phyloP scores from a whole-genome alignment of 2,329 filamentous ascomycete genomes.

The Colletotrichum limetticola region DNA sequence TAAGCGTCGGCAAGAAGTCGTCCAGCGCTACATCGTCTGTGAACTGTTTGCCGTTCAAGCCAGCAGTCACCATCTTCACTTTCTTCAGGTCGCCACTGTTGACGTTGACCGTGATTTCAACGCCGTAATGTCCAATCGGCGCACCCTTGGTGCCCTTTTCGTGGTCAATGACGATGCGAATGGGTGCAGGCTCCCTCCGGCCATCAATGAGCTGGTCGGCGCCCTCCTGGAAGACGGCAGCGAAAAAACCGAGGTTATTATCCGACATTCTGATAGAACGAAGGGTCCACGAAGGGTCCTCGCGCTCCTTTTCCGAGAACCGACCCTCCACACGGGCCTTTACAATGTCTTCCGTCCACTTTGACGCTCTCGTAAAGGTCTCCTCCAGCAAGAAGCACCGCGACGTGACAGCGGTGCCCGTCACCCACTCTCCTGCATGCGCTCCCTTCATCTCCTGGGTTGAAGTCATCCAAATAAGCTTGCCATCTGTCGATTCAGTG shows the following conservation, averaged over 20 bases:
- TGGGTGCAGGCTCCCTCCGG: slow-evolving; percentile 73
- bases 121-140: slow-evolving; percentile 73
- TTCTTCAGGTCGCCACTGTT: slow-evolving; percentile 62
- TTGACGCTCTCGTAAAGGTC: slow-evolving; percentile 77
- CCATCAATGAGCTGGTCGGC: slow-evolving; percentile 71
- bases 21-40: slow-evolving; percentile 78
- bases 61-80: slow-evolving; percentile 63
- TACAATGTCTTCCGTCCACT: slow-evolving; percentile 84
- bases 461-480: slow-evolving; percentile 75
- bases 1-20: slow-evolving; percentile 79
- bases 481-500: slow-evolving; percentile 74
- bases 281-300: slow-evolving; percentile 83
- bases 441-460: slow-evolving; percentile 69
- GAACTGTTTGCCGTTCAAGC: slow-evolving; percentile 76
- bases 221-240: slow-evolving; percentile 79
- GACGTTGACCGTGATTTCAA: slow-evolving; percentile 77
- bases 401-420: slow-evolving; percentile 64
- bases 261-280: slow-evolving; percentile 74
- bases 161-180: slow-evolving; percentile 80
- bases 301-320: slow-evolving; percentile 85
- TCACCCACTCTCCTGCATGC: slow-evolving; percentile 58
- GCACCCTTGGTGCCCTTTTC: slow-evolving; percentile 73
- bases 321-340: slow-evolving; percentile 89
- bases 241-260: slow-evolving; percentile 67
- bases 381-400: slow-evolving; percentile 79